Conservation (phyloP, 2,329 filamentous ascomycete genomes). For the Colletotrichum sp. region DNA sequence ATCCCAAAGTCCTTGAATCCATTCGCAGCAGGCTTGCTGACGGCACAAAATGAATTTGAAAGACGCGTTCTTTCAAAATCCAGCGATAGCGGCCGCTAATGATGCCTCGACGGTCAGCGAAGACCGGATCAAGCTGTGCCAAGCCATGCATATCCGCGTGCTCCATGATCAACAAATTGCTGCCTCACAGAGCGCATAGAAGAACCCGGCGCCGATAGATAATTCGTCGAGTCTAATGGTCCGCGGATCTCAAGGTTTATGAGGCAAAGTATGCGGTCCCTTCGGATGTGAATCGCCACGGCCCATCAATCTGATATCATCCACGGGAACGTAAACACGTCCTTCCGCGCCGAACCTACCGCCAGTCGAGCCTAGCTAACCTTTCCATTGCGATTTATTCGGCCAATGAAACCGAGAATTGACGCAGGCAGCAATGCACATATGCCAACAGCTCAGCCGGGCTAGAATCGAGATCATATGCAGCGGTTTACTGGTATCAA, state of each 20-base stretch:
- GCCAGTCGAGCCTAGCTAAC: neutral
- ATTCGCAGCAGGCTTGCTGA: neutral
- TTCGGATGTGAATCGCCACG: neutral
- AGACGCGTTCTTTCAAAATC: neutral
- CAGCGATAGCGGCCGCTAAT: neutral
- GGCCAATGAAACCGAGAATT: neutral
- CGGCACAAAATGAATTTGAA: neutral
- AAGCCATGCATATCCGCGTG: neutral
- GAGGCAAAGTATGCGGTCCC: neutral
- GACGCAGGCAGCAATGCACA: neutral
- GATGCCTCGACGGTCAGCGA: neutral
- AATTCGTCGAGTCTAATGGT: neutral
- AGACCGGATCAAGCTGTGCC: neutral
- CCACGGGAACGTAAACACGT: neutral
- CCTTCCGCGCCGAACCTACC: neutral
- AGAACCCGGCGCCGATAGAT: neutral
- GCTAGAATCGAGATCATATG: neutral
- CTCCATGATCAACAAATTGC: neutral
- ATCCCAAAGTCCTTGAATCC: neutral
- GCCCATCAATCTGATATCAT: neutral
- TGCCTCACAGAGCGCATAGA: neutral
- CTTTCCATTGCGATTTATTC: neutral
- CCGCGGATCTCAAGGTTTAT: neutral
- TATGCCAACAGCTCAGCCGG: neutral
- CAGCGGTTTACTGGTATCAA: neutral